Evolutionary conservation across 306 rosid genomes (phyloP).

Genomic region (Cucumis cinereus): DNA sequence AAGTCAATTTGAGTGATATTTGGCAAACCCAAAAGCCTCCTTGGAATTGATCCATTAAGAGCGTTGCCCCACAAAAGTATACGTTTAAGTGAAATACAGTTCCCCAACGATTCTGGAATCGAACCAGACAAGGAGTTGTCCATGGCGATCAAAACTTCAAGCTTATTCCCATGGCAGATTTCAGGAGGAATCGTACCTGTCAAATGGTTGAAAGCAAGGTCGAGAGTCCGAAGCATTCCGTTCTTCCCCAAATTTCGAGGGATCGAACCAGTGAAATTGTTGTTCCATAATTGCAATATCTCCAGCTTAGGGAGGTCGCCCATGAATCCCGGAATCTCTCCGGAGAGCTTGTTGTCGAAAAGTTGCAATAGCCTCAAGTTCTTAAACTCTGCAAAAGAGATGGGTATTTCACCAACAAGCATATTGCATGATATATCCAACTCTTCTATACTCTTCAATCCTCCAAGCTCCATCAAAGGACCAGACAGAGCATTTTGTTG

Average conservation of each 20-base stretch:
- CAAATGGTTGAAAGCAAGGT: slow-evolving; percentile 72
- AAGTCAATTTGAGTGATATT: slow-evolving; percentile 62
- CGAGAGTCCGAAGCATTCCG: slow-evolving; percentile 42
- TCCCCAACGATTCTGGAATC: slow-evolving; percentile 69
- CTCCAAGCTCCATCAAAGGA: slow-evolving; percentile 45
- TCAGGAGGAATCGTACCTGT: slow-evolving; percentile 68
- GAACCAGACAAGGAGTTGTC: slow-evolving; percentile 65
- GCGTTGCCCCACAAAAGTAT: slow-evolving; percentile 78
- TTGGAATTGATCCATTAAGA: slow-evolving; percentile 75
- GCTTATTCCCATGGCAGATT: slow-evolving; percentile 56
- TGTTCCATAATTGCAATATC: slow-evolving; percentile 82
- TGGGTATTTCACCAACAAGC: slow-evolving; percentile 68
- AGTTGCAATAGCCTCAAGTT: slow-evolving; percentile 60
- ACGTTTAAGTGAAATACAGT: slow-evolving; percentile 46
- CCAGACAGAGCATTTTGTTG: slow-evolving; percentile 77
- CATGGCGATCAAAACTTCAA: slow-evolving; percentile 53
- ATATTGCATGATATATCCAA: slow-evolving; percentile 80
- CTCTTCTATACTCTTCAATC: slow-evolving; percentile 48
- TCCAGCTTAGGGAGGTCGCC: slow-evolving; percentile 59
- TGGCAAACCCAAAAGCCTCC: slow-evolving; percentile 61
- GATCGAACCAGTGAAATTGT: slow-evolving; percentile 73
- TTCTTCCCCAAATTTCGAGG: slow-evolving; percentile 64
- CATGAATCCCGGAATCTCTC: slow-evolving; percentile 70
- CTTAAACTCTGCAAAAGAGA: slow-evolving; percentile 39
- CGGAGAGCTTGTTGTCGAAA: slow-evolving; percentile 72